Percentiles rank a stretch among this genome's conserved stretches.
phyloP scores from a whole-genome alignment of 352 stramenopile species.

The Blastocystis sp. region DNA sequence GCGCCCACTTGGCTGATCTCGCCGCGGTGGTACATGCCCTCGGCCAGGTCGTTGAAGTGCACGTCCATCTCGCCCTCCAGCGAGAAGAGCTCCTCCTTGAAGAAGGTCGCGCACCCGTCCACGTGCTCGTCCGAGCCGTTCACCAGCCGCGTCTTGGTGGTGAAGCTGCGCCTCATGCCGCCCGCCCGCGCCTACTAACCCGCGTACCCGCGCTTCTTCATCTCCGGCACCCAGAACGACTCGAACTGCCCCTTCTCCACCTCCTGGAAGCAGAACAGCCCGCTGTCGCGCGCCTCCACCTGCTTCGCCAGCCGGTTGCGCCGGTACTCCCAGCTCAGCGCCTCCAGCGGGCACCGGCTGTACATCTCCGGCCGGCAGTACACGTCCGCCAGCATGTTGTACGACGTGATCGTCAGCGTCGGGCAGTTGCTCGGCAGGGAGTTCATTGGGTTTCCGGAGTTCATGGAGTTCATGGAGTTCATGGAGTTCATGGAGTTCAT shows the following conservation, averaged over 20 bases:
- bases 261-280: constrained; percentile 96
- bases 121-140: constrained; percentile 94
- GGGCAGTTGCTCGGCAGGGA: not conserved
- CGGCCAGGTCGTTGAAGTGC: constrained; percentile 90
- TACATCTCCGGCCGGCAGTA: constrained; percentile 87
- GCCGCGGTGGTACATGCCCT: constrained; percentile 75
- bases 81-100: constrained; percentile 85
- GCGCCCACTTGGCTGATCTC: constrained; percentile 76
- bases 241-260: constrained; percentile 97
- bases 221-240: constrained; percentile 88
- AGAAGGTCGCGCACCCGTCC: constrained; percentile 96
- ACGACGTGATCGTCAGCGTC: constrained; percentile 73
- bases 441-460: not conserved
- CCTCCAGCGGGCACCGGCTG: constrained; percentile 92
- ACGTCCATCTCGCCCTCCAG: constrained; percentile 75
- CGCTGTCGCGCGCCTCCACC: constrained; percentile 84
- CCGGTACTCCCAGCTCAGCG: constrained; percentile 91
- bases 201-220: constrained; percentile 90
- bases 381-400: constrained; percentile 86
- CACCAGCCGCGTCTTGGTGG: constrained; percentile 93
- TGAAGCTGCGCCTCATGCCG: constrained; percentile 73
- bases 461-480: too few relatives aligned
- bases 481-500: too few relatives aligned
- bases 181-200: constrained; percentile 78
- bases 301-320: constrained; percentile 84